Evolutionary conservation across 2,329 filamentous ascomycete species (phyloP), one percentile per base, ranked within the genome.

Genomic region (Aspergillus floridensis): DNA sequence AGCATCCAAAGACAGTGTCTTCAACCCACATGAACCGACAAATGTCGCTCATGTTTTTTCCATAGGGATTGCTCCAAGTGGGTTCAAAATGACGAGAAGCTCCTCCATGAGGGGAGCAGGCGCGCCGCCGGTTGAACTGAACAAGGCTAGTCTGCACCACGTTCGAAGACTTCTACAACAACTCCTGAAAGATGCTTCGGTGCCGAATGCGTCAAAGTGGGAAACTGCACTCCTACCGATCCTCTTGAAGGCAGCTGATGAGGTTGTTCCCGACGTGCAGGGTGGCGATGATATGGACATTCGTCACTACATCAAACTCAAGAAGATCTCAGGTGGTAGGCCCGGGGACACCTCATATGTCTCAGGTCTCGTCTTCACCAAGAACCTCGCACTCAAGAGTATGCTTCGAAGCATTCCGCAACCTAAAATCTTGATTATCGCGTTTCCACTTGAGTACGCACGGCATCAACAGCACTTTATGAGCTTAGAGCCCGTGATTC

Each of bases 231-330:
- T 99, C 12, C 84, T 97, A 46, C 95, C 95, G 0, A 96, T 99
- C 55, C 82, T 99, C 21, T 81, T 97, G 22, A 90, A 90, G 67
- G 95, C 93, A 64, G 96, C 93, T 0, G 92, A 97, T 65, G 95
- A 98, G 70, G 93, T 99, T 3, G 90, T 96, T 63, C 95, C 95
- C 1, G 91, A 98, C 73, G 91, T 97, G 49, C 89, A 92, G 58
- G 85, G 86, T 57, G 93, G 92, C 29, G 95, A 99, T 73, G 91
- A 95, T 71, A 98, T 99, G 82, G 95, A 99, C 72, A 95, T 99
- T 60, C 86, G 95, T 3, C 93, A 98, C 72, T 99, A 97, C 70
- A 92, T 99, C 63, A 99, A 99, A 73, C 79, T 99, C 31, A 99
- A 99, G 74, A 96, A 96, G 72, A 95, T 99, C 12, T 91, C 93